These are phyloP conservation scores for Hemileia vastatrix DNA, from an alignment of 1,284 basidiomycete genomes.

Conservation along the genomic window DNA sequence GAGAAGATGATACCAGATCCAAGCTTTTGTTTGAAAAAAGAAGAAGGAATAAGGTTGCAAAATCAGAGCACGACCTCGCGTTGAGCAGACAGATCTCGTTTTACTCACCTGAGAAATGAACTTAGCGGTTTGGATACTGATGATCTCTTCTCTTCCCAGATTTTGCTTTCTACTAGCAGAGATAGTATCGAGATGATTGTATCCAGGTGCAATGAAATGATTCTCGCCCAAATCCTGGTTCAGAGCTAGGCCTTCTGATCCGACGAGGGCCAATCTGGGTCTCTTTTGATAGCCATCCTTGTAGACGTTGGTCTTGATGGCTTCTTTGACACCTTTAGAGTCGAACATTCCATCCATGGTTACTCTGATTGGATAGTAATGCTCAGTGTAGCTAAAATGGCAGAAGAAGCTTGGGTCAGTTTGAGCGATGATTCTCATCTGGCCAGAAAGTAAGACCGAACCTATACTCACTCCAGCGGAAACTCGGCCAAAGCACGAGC, in stretches of 20 bases:
- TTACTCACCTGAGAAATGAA: slow-evolving; percentile 10
- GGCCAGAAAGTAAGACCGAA: not conserved
- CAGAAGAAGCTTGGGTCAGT: not conserved
- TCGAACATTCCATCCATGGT: slow-evolving; percentile 1
- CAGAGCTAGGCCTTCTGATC: slow-evolving; percentile 14
- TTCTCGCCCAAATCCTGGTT: not conserved
- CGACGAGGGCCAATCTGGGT: slow-evolving; percentile 10
- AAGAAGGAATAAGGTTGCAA: too few relatives aligned
- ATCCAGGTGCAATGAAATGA: slow-evolving; percentile 7
- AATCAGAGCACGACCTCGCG: too few relatives aligned
- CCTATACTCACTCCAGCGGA: not conserved
- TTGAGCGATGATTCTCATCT: too few relatives aligned
- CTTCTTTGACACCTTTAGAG: not conserved
- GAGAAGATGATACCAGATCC: too few relatives aligned
- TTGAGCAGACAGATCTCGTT: too few relatives aligned
- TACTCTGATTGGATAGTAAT: slow-evolving; percentile 11
- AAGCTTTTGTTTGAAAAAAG: too few relatives aligned
- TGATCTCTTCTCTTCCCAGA: slow-evolving; percentile 9
- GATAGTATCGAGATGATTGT: slow-evolving; percentile 19
- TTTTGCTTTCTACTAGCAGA: slow-evolving; percentile 11
- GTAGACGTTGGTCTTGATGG: not conserved
- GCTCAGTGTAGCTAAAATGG: slow-evolving; percentile 7
- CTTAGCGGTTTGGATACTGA: slow-evolving; percentile 8
- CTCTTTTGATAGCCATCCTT: slow-evolving; percentile 8
- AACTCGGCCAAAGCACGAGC: slow-evolving; percentile 8